Evolutionary conservation across 192 early-diverging fungal species (phyloP), one percentile per base, ranked within the genome.

Genomic region (Entrophospora sp.): DNA sequence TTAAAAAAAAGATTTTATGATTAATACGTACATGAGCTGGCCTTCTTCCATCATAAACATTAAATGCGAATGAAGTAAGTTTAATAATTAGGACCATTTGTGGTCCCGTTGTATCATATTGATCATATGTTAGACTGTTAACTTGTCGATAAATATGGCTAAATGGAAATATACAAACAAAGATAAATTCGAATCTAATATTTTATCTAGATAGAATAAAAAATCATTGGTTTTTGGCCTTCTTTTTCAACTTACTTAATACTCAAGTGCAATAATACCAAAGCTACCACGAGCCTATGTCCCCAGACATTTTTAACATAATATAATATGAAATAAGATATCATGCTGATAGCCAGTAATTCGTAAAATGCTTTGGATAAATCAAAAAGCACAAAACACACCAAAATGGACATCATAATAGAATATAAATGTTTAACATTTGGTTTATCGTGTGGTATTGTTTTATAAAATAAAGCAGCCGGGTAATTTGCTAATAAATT

Each of bases 41-140:
- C 31, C 73, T 71, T 34, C 79, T 83, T 25, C 91, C 92, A 67
- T 97, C 94, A 66, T 83, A 77, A 10, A 91, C 82, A 49, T 83
- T 85, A 75, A 89, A 97, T 0, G 91, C 92, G 77, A 90, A 91
- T 9, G 87, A 86, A 18, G 92, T 90, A 40, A 93, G 70, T 68
- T 95, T 95, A 62, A 95, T 94, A n/a, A 92, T 87, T 51, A 95
- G 75, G 24, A 96, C 82, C 96, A 98, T 98, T 73, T 94, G 89
- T 2, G 93, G 91, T 12, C 91, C 90, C 9, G 96, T 91, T 59
- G 89, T 79, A 76, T 98, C 94, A 69, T 92, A 81, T 20, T 73
- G 71, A 14, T 80, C 81, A 57, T 79, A 73, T 12, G 72, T 70
- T 10, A 71, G 67, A 52, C 77, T 69, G 34, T 75, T 65, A 22